phyloP scores from a whole-genome alignment of 495 filamentous ascomycete genomes.

The Glarea lozoyensis region DNA sequence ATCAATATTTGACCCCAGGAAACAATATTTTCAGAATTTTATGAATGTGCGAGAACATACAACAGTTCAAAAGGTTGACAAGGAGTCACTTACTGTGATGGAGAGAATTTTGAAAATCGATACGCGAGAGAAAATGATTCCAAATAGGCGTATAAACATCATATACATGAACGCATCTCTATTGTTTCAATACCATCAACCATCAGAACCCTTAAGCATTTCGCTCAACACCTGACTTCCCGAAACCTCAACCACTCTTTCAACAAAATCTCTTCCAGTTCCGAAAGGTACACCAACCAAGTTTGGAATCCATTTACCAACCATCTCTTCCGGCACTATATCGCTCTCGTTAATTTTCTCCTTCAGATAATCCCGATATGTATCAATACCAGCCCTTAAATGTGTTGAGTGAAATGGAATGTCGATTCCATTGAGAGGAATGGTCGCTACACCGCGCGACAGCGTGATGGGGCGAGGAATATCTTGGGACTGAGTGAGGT shows the following conservation, averaged over 20 bases:
- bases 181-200: too few species aligned
- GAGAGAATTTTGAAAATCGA: too few species aligned
- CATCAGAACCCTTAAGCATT: too few species aligned
- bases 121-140: too few species aligned
- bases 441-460: slow-evolving; percentile 23
- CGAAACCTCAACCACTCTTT: background rate
- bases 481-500: background rate
- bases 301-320: slow-evolving; percentile 31
- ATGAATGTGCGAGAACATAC: too few species aligned
- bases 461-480: slow-evolving; percentile 23
- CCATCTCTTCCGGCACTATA: slow-evolving; percentile 22
- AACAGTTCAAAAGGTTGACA: too few species aligned
- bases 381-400: slow-evolving; percentile 22
- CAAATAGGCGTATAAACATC: too few species aligned
- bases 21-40: too few species aligned
- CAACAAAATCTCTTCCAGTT: background rate
- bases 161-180: too few species aligned
- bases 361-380: slow-evolving; percentile 23
- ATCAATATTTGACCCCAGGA: too few species aligned
- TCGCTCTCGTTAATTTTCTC: slow-evolving; percentile 10
- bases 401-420: slow-evolving; percentile 34
- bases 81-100: too few species aligned
- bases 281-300: slow-evolving; percentile 26
- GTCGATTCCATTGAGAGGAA: slow-evolving; percentile 33
- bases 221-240: background rate